Percentiles rank a stretch among this genome's conserved stretches.
Conservation (phyloP, 2,329 filamentous ascomycete species). For the Penicillium brevicompactum region DNA sequence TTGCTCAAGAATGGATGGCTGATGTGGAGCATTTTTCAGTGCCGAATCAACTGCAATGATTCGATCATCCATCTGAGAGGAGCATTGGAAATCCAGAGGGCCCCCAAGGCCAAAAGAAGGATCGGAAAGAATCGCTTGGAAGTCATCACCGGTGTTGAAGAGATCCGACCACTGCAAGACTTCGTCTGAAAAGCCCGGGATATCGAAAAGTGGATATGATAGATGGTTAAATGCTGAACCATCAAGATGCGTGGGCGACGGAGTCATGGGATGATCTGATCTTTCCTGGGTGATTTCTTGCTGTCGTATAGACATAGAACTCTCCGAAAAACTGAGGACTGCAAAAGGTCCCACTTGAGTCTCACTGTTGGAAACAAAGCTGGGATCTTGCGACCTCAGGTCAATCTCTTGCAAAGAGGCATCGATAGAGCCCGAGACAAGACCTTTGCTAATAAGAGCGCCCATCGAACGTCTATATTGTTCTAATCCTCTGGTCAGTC, state of each 20-base stretch:
- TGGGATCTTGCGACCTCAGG: not conserved
- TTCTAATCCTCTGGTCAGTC: not conserved
- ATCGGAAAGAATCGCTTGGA: not conserved
- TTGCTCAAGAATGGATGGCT: not conserved
- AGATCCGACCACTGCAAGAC: constrained; percentile 25
- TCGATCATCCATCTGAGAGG: not conserved
- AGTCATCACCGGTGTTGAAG: constrained; percentile 9
- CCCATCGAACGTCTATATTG: not conserved
- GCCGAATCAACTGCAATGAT: not conserved
- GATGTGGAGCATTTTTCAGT: not conserved
- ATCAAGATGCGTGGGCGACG: not conserved
- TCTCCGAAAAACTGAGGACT: not conserved
- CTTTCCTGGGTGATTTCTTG: not conserved
- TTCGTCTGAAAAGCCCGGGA: constrained; percentile 5
- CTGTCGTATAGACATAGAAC: not conserved
- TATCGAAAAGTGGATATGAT: not conserved
- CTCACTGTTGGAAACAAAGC: not conserved
- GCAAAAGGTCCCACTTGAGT: not conserved
- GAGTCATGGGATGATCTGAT: not conserved
- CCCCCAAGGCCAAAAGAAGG: not conserved
- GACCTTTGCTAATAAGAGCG: not conserved
- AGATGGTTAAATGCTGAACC: not conserved
- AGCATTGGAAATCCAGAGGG: not conserved
- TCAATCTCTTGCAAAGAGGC: not conserved
- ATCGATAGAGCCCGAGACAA: not conserved